A percentile compares a stretch with the other conserved stretches of the same genome.
phyloP scores from a whole-genome alignment of 768 basidiomycete genomes.

The Macrocybe gigantea region DNA sequence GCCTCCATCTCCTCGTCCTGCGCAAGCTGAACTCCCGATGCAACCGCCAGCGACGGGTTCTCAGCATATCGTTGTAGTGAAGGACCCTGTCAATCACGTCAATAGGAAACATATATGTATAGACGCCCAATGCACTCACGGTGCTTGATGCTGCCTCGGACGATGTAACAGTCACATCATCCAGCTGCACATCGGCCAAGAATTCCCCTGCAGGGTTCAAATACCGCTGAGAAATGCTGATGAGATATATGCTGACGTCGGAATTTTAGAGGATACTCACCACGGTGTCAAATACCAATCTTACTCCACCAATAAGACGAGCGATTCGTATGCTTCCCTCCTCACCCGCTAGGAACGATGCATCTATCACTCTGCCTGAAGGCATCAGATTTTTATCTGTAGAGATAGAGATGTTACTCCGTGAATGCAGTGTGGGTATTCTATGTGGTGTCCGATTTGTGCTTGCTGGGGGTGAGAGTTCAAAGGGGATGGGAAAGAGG shows the following conservation, averaged over 20 bases:
- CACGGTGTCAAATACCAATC: slow-evolving; percentile 53
- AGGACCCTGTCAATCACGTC: slow-evolving; percentile 24
- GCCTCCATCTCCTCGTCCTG: slow-evolving; percentile 54
- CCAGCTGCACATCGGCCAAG: slow-evolving; percentile 42
- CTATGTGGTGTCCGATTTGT: slow-evolving; percentile 38
- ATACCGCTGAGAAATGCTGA: slow-evolving; percentile 36
- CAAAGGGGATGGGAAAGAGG: slow-evolving; percentile 47
- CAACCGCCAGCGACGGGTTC: slow-evolving; percentile 50
- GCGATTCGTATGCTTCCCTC: slow-evolving; percentile 44
- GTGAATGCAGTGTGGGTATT: slow-evolving; percentile 46
- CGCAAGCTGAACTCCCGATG: slow-evolving; percentile 62
- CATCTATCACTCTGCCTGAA: slow-evolving; percentile 35
- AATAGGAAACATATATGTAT: not conserved
- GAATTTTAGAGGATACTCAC: slow-evolving; percentile 32
- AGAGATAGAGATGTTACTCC: slow-evolving; percentile 37
- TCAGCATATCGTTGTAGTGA: slow-evolving; percentile 68
- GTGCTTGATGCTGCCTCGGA: not conserved
- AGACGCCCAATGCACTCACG: slow-evolving; percentile 5
- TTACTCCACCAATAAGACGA: slow-evolving; percentile 47
- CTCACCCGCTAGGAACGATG: slow-evolving; percentile 36
- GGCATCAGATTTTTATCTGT: slow-evolving; percentile 28
- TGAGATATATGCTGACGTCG: slow-evolving; percentile 4
- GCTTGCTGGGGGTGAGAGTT: slow-evolving; percentile 30
- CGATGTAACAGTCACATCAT: slow-evolving; percentile 22
- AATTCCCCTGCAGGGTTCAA: slow-evolving; percentile 48